Evolutionary conservation across 1,284 basidiomycete species (phyloP), one percentile per base, ranked within the genome.

Genomic region (Stygiomarasmius scandens): DNA sequence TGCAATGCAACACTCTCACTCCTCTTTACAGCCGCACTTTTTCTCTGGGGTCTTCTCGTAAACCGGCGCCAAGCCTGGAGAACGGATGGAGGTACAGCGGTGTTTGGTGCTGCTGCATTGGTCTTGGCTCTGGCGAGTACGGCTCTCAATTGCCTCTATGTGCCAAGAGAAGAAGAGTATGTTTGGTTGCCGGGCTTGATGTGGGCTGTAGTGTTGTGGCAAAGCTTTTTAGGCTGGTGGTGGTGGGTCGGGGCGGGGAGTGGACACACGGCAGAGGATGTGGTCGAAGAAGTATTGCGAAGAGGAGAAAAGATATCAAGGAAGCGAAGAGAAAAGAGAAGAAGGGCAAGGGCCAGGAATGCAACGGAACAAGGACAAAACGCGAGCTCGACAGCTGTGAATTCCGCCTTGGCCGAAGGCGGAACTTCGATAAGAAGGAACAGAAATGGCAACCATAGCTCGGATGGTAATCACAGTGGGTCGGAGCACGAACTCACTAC

Each of bases 1-100:
- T 96, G 95, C 83, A 97, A 97, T 71, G 94, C 93, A 3, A 93
- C 96, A 0, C 85, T 99, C 22, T 93, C 95, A 19, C 82, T 99
- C 52, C 87, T 99, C 55, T 99, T 98, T 77, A 95, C 94, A 3
- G 77, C 85, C 46, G 87, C 93, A 1, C 87, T 99, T 54, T 80
- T 95, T 67, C 87, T 98, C 60, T 99, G 96, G 96, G 97, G 96
- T 43, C 81, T 92, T 59, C 74, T 94, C 54, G 86, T 99, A 64
- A 98, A 98, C 69, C 85, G 95, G 27, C 81, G 86, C 51, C 86
- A 94, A 55, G 97, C 97, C 1, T 99, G 96, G 96, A 84, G 96
- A 16, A 92, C 90, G 0, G 93, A 96, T 65, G 96, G 96, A 12
- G 96, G 96, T 6, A 99, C 96, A 0, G 95, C 95, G 0, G 90